A percentile compares a stretch with the other conserved stretches of the same genome.
Conservation (phyloP, 805 yeast species). For the Phaffomyces opuntiae region DNA sequence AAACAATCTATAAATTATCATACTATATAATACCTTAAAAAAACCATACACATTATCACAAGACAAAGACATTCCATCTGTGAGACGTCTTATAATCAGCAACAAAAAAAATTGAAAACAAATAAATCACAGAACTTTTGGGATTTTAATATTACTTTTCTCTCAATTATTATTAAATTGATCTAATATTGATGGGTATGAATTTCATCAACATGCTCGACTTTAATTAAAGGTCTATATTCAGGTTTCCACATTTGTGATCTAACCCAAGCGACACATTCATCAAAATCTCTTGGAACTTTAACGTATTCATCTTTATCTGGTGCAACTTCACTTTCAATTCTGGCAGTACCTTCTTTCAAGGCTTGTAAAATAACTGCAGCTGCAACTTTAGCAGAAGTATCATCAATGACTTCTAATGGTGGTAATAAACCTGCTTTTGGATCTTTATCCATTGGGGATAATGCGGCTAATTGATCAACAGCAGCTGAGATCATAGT, state of each 20-base stretch:
- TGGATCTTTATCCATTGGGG: conserved; percentile 73
- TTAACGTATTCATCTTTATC: conserved; percentile 55
- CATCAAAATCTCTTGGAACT: conserved; percentile 76
- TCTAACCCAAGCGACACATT: conserved; percentile 82
- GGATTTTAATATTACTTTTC: no score
- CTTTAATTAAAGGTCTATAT: conserved; percentile 82
- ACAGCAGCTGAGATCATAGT: conserved; percentile 96
- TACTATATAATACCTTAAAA: no score
- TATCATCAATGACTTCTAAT: conserved; percentile 78
- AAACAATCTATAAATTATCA: no score
- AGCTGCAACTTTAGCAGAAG: conserved; percentile 87
- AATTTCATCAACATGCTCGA: conserved; percentile 28
- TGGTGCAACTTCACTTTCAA: conserved; percentile 66
- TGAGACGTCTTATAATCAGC: no score
- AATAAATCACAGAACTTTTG: no score
- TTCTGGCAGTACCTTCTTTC: conserved; percentile 77
- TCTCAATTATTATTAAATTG: no score
- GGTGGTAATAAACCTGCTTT: conserved; percentile 82
- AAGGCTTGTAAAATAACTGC: conserved; percentile 86
- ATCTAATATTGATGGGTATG: no score
- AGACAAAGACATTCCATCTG: no score
- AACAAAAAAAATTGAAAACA: no score
- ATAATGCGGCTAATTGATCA: conserved; percentile 76
- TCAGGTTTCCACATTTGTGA: conserved; percentile 95
- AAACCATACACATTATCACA: no score